These are phyloP conservation scores for Fusarium verticillioides DNA, from an alignment of 2,329 filamentous ascomycete genomes.

Conservation along the genomic window DNA sequence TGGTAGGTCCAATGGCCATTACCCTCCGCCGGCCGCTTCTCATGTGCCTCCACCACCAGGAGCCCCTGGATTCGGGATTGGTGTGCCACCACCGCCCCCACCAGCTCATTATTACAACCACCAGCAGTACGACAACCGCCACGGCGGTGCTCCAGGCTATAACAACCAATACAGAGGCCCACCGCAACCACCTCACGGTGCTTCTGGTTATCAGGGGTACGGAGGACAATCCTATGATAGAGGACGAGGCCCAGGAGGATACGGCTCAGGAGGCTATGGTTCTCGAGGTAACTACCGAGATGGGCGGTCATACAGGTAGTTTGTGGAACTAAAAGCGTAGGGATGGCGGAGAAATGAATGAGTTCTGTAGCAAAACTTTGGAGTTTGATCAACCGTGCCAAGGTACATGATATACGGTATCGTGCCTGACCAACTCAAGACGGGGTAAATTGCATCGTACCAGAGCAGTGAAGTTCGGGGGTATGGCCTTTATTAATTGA, in stretches of 20 bases:
- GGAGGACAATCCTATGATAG: constrained; percentile 31
- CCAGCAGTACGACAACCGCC: constrained; percentile 24
- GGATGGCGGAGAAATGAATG: not conserved
- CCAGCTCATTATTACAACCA: constrained; percentile 38
- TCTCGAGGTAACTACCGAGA: constrained; percentile 36
- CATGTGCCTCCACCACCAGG: constrained; percentile 49
- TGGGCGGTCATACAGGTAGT: constrained; percentile 40
- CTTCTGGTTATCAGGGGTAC: constrained; percentile 35
- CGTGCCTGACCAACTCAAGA: not conserved
- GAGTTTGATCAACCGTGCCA: not conserved
- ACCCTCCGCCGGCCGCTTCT: constrained; percentile 14
- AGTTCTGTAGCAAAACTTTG: not conserved
- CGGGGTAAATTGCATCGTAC: not conserved
- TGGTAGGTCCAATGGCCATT: constrained; percentile 29
- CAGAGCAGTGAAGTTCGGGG: not conserved
- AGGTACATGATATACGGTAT: not conserved
- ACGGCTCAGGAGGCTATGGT: constrained; percentile 31
- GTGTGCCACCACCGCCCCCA: constrained; percentile 49
- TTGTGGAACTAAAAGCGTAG: not conserved
- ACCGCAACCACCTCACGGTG: constrained; percentile 21
- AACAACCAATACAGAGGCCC: constrained; percentile 34
- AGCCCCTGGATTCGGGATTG: constrained; percentile 48
- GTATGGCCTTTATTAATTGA: not conserved
- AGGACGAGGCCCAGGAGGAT: constrained; percentile 32
- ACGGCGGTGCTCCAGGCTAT: constrained; percentile 34